Conservation (phyloP, 345 rosid species). For the Eucalyptus marginata region DNA sequence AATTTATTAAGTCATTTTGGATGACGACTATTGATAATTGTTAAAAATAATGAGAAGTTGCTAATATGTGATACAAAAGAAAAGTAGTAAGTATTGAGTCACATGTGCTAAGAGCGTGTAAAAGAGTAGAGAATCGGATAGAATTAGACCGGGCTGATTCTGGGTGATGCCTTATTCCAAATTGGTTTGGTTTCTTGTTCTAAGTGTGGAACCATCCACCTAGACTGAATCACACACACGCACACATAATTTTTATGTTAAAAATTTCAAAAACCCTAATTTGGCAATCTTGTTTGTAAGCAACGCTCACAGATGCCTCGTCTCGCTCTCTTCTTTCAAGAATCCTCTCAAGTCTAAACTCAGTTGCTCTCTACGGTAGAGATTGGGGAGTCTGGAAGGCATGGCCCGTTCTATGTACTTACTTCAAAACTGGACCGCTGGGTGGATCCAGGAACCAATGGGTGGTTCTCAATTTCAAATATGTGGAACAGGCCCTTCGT, state of each 20-base stretch:
- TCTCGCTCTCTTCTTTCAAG: not conserved
- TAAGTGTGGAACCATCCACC: not conserved
- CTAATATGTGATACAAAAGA: not conserved
- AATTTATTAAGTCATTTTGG: not conserved
- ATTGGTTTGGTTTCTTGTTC: not conserved
- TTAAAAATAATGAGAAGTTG: not conserved
- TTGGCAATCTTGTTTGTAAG: not conserved
- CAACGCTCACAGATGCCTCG: accelerated
- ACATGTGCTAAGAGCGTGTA: not conserved
- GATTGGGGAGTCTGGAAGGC: not conserved
- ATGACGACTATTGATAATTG: not conserved
- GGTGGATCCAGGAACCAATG: not conserved
- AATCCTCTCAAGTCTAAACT: not conserved
- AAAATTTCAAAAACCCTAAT: not conserved
- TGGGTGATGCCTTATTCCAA: too few relatives aligned
- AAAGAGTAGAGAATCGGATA: too few relatives aligned
- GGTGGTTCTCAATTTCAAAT: not conserved
- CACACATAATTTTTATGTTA: too few relatives aligned
- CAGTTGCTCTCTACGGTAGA: not conserved
- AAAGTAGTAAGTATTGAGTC: not conserved
- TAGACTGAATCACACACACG: too few relatives aligned
- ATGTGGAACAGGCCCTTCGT: too few relatives aligned
- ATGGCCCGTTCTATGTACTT: not conserved
- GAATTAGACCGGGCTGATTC: too few relatives aligned
- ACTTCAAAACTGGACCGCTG: not conserved